A percentile compares a stretch with the other conserved stretches of the same genome.
Evolutionary conservation across 352 stramenopile genomes (phyloP).

Genomic region (Phytophthora syringae): DNA sequence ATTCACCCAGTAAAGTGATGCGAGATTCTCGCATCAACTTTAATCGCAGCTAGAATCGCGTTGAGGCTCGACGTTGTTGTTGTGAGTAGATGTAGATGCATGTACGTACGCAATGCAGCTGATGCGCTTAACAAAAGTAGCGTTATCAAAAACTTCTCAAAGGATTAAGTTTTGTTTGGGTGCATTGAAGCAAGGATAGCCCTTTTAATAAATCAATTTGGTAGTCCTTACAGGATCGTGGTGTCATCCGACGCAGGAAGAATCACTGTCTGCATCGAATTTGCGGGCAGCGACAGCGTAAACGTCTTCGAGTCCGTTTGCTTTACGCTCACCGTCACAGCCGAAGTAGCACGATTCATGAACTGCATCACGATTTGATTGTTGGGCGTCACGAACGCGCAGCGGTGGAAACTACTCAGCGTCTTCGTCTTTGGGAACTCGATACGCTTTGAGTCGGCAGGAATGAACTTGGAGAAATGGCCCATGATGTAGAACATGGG

Average conservation of each 20-base stretch:
- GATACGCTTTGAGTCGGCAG: conserved; percentile 54
- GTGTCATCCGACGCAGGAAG: conserved; percentile 16
- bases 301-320: conserved; percentile 31
- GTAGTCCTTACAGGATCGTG: conserved; percentile 14
- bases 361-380: conserved; percentile 53
- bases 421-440: conserved; percentile 37
- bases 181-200: too few species aligned
- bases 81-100: too few species aligned
- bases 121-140: too few species aligned
- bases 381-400: conserved; percentile 56
- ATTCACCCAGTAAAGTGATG: too few species aligned
- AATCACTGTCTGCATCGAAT: conserved; percentile 33
- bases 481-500: conserved; percentile 84
- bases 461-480: conserved; percentile 79
- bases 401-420: conserved; percentile 50
- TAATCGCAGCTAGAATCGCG: too few species aligned
- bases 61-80: too few species aligned
- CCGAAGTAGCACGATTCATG: conserved; percentile 44
- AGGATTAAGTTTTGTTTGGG: too few species aligned
- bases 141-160: too few species aligned
- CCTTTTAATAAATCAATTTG: too few species aligned
- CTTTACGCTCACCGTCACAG: conserved; percentile 42
- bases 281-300: conserved; percentile 16
- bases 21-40: too few species aligned
- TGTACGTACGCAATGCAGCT: too few species aligned